Evolutionary conservation across 192 early-diverging fungal species (phyloP).

Genomic region (Backusella mclennaniae): DNA sequence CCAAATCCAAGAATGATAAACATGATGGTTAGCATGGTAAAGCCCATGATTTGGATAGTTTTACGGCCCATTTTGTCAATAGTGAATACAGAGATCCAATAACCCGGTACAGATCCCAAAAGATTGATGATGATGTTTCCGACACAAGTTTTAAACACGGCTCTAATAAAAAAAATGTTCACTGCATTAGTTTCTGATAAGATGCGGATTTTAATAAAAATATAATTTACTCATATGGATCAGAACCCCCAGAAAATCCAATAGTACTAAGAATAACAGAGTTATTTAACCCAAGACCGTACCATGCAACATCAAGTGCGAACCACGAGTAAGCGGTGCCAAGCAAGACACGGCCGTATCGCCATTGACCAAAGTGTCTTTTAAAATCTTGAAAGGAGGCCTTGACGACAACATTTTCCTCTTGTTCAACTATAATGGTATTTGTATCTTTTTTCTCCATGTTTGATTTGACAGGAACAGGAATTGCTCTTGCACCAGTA

Average conservation of each 20-base stretch:
- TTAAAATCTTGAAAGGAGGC: conserved; percentile 56
- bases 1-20: conserved; percentile 74
- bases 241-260: conserved; percentile 51
- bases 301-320: conserved; percentile 76
- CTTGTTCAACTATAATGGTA: conserved; percentile 28
- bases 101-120: conserved; percentile 88
- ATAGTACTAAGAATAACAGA: conserved; percentile 71
- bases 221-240: conserved; percentile 23
- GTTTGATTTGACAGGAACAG: background rate
- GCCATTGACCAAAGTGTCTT: conserved; percentile 75
- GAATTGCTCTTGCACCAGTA: conserved; percentile 17
- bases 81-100: conserved; percentile 90
- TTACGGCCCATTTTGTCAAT: conserved; percentile 91
- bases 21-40: conserved; percentile 70
- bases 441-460: background rate
- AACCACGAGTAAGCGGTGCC: conserved; percentile 79
- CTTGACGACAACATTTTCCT: conserved; percentile 20
- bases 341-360: conserved; percentile 77
- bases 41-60: conserved; percentile 92
- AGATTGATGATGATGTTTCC: conserved; percentile 92
- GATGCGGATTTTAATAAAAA: background rate
- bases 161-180: conserved; percentile 32
- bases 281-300: conserved; percentile 82
- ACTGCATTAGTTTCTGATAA: background rate
- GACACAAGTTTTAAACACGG: conserved; percentile 69